phyloP scores from a whole-genome alignment of 139 green algal genomes.

The Closterium sp. region DNA sequence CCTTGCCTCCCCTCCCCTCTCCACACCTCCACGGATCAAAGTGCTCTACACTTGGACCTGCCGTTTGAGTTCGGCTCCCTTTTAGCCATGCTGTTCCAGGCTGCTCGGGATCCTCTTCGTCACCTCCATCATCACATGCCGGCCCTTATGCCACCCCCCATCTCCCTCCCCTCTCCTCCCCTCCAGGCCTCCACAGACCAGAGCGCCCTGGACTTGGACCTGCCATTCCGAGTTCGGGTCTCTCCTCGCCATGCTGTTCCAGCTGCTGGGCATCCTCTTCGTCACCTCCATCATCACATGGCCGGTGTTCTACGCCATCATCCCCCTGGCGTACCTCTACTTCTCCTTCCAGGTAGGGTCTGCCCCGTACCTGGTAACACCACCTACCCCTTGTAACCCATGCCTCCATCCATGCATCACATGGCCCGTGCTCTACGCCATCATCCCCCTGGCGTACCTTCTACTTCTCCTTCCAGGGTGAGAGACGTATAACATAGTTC shows the following conservation, averaged over 20 bases:
- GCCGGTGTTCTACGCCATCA: not conserved
- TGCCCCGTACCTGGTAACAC: too few species aligned
- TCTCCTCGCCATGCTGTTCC: not conserved
- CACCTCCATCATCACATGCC: not conserved
- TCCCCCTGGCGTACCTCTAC: too few species aligned
- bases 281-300: too few species aligned
- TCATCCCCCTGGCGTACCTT: not conserved
- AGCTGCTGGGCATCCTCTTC: not conserved
- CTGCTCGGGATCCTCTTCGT: slow-evolving; percentile 12
- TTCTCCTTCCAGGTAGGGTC: too few species aligned
- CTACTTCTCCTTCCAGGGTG: not conserved
- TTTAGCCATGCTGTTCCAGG: not conserved
- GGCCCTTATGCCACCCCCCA: not conserved
- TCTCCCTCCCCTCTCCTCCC: not conserved
- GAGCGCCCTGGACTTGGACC: slow-evolving; percentile 15
- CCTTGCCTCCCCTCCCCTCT: not conserved
- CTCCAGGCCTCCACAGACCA: slow-evolving; percentile 7
- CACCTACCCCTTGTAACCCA: too few species aligned
- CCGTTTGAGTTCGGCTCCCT: not conserved
- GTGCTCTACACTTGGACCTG: slow-evolving; percentile 9
- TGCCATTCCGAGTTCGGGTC: not conserved
- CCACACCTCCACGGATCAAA: slow-evolving; percentile 2
- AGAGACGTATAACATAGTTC: too few species aligned
- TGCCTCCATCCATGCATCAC: not conserved
- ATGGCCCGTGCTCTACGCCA: not conserved